Conservation (phyloP, 345 rosid species). For the Atalantia buxifolia region DNA sequence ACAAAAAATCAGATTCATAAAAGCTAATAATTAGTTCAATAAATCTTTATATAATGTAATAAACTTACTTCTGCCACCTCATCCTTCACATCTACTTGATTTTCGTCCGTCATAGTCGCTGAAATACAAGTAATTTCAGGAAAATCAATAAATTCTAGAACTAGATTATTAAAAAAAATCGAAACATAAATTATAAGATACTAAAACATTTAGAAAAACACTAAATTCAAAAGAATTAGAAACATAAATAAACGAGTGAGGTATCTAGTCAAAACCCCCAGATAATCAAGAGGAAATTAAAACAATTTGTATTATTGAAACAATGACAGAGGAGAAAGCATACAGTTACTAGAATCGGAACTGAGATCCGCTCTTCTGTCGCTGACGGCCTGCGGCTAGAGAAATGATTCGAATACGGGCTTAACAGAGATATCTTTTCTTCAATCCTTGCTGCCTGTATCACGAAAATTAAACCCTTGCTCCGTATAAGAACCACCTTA, state of each 20-base stretch:
- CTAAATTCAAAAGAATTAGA: too few species aligned
- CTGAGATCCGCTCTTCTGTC: not conserved
- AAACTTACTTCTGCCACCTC: slow-evolving; percentile 51
- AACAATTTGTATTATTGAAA: too few species aligned
- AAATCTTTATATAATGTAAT: not conserved
- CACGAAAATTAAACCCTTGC: too few species aligned
- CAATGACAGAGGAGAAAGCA: not conserved
- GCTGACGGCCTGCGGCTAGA: not conserved
- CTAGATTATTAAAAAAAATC: not conserved
- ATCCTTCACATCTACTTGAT: slow-evolving; percentile 39
- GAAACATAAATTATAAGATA: too few species aligned
- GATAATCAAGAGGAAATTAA: not conserved
- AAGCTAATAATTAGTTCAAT: too few species aligned
- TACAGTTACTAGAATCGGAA: not conserved
- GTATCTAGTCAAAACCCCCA: not conserved
- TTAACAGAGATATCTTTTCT: not conserved
- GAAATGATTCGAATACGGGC: not conserved
- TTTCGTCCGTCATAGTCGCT: slow-evolving; percentile 52
- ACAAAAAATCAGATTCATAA: not conserved
- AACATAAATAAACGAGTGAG: too few species aligned
- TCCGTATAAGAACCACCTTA: too few species aligned
- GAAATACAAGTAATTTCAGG: not conserved
- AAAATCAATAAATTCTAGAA: too few species aligned
- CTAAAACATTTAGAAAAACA: too few species aligned
- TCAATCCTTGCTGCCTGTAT: too few species aligned